A percentile compares a stretch with the other conserved stretches of the same genome.
These are phyloP conservation scores for Pontederia crassipes DNA, from an alignment of 176 grass and related monocot genomes.

Conservation along the genomic window DNA sequence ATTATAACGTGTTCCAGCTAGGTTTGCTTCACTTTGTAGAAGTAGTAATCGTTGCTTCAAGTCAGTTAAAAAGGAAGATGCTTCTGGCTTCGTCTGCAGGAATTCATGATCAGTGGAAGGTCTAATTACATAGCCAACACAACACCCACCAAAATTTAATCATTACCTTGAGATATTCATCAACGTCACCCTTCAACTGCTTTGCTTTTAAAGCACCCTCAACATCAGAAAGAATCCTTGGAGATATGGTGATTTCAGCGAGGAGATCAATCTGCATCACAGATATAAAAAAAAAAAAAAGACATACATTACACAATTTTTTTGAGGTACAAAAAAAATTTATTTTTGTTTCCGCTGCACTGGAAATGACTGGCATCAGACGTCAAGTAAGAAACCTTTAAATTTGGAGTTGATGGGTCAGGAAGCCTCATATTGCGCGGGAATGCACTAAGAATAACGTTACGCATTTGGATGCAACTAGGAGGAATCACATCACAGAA, in stretches of 20 bases:
- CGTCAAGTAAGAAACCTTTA: slow-evolving; percentile 59
- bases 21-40: slow-evolving; percentile 51
- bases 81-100: slow-evolving; percentile 47
- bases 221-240: slow-evolving; percentile 84
- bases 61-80: slow-evolving; percentile 67
- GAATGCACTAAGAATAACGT: slow-evolving; percentile 98
- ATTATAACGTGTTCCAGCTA: slow-evolving; percentile 77
- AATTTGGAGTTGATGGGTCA: slow-evolving; percentile 88
- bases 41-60: slow-evolving; percentile 78
- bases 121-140: slow-evolving; percentile 19
- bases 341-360: not conserved
- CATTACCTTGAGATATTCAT: slow-evolving; percentile 89
- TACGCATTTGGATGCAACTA: slow-evolving; percentile 96
- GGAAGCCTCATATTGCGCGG: slow-evolving; percentile 98
- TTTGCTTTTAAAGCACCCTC: slow-evolving; percentile 75
- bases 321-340: too few relatives aligned
- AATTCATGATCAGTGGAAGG: not conserved
- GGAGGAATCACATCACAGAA: slow-evolving; percentile 96
- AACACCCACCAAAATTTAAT: not conserved
- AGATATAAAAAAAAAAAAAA: slow-evolving; percentile 12
- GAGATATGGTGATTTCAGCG: slow-evolving; percentile 64
- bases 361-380: slow-evolving; percentile 1
- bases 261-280: slow-evolving; percentile 91
- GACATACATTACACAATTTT: slow-evolving; percentile 6
- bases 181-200: slow-evolving; percentile 76